Conservation (phyloP, 169 alveolate genomes). For the Plasmodium gonderi region DNA sequence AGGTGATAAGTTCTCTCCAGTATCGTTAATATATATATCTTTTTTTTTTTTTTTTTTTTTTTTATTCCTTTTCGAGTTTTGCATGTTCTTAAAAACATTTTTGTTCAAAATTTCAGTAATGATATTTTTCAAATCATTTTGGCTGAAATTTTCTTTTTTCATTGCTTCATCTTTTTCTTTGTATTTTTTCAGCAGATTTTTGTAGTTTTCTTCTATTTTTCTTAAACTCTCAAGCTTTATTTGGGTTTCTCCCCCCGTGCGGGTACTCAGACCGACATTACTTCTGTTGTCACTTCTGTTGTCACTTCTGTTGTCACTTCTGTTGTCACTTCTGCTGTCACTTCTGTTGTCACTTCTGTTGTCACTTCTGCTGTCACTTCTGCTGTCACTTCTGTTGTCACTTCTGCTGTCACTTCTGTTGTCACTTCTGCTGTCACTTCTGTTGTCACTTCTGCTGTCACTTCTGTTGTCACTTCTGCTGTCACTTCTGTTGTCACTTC, state of each 20-base stretch:
- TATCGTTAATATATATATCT: background rate
- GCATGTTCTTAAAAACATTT: constrained; percentile 1
- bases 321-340: no score
- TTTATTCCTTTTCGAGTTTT: background rate
- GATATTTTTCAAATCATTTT: constrained; percentile 20
- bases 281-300: no score
- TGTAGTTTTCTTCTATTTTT: constrained; percentile 25
- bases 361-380: no score
- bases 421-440: no score
- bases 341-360: no score
- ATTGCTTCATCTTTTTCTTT: background rate
- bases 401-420: no score
- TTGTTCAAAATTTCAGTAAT: constrained; percentile 17
- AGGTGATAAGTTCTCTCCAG: background rate
- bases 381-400: no score
- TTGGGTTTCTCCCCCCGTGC: background rate
- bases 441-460: no score
- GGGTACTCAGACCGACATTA: no score
- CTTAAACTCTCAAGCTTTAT: constrained; percentile 2
- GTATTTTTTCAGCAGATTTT: constrained; percentile 8
- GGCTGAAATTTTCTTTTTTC: background rate
- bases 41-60: constrained; percentile 12
- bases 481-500: no score
- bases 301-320: no score
- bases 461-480: no score